phyloP scores from a whole-genome alignment of 805 yeast species.

The Zygoascus flipseniorum region DNA sequence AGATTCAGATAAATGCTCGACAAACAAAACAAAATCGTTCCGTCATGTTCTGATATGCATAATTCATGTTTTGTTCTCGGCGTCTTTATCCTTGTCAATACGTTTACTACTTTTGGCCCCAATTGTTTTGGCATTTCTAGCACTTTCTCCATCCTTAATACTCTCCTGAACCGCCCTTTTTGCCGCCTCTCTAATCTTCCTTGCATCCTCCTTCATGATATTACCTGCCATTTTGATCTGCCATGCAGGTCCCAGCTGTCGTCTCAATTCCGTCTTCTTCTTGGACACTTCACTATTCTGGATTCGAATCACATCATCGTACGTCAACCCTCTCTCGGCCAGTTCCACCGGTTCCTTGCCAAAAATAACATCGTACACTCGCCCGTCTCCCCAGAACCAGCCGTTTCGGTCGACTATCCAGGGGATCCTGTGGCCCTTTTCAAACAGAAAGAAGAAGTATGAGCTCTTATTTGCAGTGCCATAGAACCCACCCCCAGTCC shows the following conservation, averaged over 20 bases:
- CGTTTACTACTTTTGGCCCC: too few relatives aligned
- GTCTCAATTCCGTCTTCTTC: constrained; percentile 42
- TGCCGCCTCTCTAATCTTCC: constrained; percentile 18
- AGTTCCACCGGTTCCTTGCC: constrained; percentile 71
- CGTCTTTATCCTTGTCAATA: too few relatives aligned
- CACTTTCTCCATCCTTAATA: neutral
- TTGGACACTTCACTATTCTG: constrained; percentile 39
- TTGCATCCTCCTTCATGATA: constrained; percentile 37
- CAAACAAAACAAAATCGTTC: too few relatives aligned
- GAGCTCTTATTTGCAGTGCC: constrained; percentile 71
- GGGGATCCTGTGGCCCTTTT: constrained; percentile 44
- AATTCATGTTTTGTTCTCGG: too few relatives aligned
- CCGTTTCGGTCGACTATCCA: constrained; percentile 82
- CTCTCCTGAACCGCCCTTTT: constrained; percentile 7
- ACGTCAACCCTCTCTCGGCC: constrained; percentile 62
- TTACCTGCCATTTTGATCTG: constrained; percentile 41
- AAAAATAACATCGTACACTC: constrained; percentile 72
- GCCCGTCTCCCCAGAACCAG: constrained; percentile 89
- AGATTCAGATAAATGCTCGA: too few relatives aligned
- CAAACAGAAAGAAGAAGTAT: constrained; percentile 66
- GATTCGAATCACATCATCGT: constrained; percentile 50
- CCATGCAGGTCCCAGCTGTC: constrained; percentile 55
- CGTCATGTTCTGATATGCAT: too few relatives aligned
- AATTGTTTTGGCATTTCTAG: neutral
- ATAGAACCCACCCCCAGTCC: constrained; percentile 84